Evolutionary conservation across 139 green algal species (phyloP), one percentile per base, ranked within the genome.

Genomic region (Chlamydomonas sphaeroides): DNA sequence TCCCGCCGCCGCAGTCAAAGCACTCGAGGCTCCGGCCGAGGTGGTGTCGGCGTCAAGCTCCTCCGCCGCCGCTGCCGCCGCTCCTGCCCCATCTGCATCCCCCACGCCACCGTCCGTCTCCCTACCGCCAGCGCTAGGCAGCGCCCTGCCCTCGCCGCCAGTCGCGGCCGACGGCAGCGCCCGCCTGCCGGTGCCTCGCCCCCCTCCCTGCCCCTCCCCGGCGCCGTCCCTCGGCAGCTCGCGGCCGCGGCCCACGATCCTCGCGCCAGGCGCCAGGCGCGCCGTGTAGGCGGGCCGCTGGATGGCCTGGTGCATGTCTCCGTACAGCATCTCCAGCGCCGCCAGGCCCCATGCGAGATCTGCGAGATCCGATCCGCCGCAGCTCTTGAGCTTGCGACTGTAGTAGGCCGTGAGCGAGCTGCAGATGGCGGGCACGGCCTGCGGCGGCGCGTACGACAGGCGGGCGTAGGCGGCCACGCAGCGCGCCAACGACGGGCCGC

Each of bases 271-370:
- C 41, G 42, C 62, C 21, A 65, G n/a, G 6, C 3, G n/a, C 1
- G 75, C 75, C 20, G 75, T 68, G 25, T 39, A 53, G 3, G 75
- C 61, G 2, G 75, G 75, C 5, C 48, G 75, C 59, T 69, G 57
- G 57, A 80, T 59, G 5, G 74, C 74, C 59, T 82, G 75, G 32
- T 82, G 75, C n/a, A 82, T 17, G 8, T 82, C 75, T 30, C 75
- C 75, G 75, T 82, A 82, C 75, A 82, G 32, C 10, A 14, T 8
- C 75, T 82, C 18, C 75, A 82, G 62, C 0, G 23, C 39, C 7
- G 75, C 75, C 18, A 82, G 75, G 8, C 10, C 75, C 75, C 75
- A 82, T 23, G 61, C 75, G 38, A 82, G 75, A 10, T 65, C 75
- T 42, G 75, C 75, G 11, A 82, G 39, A 18, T 82, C 42, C 2